Evolutionary conservation across 129 eudicot species (phyloP).

Genomic region (Deinandra increscens): DNA sequence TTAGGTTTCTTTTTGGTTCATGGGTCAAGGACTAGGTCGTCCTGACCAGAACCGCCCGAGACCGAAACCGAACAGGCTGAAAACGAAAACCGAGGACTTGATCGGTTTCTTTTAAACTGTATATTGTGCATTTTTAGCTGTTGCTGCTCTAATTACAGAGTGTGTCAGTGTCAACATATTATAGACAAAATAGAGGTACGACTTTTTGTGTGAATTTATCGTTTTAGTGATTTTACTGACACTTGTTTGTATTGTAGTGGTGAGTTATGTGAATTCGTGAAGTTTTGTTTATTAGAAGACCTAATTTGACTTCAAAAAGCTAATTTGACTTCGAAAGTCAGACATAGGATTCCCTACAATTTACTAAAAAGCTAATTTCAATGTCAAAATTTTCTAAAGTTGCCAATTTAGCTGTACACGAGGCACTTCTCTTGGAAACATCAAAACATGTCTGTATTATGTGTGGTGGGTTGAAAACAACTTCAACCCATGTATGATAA

Average conservation of each 20-base stretch:
- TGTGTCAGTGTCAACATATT: not conserved
- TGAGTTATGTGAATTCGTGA: conserved; percentile 23
- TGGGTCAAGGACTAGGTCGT: no score
- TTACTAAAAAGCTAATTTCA: conserved; percentile 3
- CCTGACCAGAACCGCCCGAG: no score
- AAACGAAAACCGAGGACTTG: no score
- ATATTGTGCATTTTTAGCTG: not conserved
- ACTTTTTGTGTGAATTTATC: conserved; percentile 13
- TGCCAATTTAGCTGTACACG: conserved; percentile 13
- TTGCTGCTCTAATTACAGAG: conserved; percentile 1
- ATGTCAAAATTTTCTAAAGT: conserved; percentile 13
- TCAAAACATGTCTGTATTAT: not conserved
- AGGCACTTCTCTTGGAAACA: not conserved
- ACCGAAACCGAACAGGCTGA: no score
- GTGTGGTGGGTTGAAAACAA: no score
- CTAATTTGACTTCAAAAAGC: conserved; percentile 25
- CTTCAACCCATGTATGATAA: no score
- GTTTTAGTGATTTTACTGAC: conserved; percentile 6
- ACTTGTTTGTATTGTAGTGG: conserved; percentile 20
- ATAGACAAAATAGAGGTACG: conserved; percentile 10
- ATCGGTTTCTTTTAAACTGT: not conserved
- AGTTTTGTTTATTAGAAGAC: conserved; percentile 24
- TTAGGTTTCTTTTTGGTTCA: no score
- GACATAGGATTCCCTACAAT: conserved; percentile 27
- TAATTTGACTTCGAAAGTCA: conserved; percentile 26